These are phyloP conservation scores for Exophiala calicioides DNA, from an alignment of 2,329 filamentous ascomycete genomes.

Conservation along the genomic window DNA sequence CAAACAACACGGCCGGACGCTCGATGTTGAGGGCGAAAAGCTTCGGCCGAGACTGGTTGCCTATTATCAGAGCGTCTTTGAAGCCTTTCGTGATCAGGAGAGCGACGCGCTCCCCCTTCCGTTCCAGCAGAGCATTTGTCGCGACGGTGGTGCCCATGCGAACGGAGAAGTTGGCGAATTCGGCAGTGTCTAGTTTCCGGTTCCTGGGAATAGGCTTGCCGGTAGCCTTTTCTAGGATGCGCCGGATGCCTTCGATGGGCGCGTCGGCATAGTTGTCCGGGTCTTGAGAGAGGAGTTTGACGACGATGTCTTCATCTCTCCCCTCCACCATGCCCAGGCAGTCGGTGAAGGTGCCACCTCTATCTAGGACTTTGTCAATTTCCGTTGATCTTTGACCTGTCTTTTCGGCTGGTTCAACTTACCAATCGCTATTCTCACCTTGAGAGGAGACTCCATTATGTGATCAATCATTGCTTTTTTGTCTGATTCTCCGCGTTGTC, in stretches of 20 bases:
- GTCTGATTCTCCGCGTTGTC: too few relatives aligned
- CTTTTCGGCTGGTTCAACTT: not conserved
- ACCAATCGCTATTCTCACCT: conserved; percentile 8
- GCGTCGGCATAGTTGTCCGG: conserved; percentile 44
- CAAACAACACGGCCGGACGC: conserved; percentile 83
- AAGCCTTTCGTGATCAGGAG: conserved; percentile 87
- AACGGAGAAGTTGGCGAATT: conserved; percentile 49
- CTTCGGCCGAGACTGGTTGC: conserved; percentile 83
- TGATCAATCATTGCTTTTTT: too few relatives aligned
- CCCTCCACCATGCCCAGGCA: conserved; percentile 48
- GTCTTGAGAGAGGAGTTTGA: conserved; percentile 44
- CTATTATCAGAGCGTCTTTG: conserved; percentile 81
- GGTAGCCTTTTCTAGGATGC: conserved; percentile 45
- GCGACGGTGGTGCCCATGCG: conserved; percentile 91
- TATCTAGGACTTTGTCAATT: conserved; percentile 27
- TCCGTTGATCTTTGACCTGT: not conserved
- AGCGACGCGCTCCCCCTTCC: conserved; percentile 85
- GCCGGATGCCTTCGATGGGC: conserved; percentile 66
- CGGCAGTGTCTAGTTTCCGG: conserved; percentile 36
- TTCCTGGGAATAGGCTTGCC: conserved; percentile 40
- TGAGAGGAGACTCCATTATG: conserved; percentile 15
- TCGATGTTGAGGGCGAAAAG: conserved; percentile 88
- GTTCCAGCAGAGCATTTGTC: conserved; percentile 71
- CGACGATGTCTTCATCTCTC: conserved; percentile 36
- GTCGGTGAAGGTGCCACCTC: conserved; percentile 44